phyloP scores from a whole-genome alignment of 1,139 yeast genomes.

The Scheffersomyces cryptocercus region DNA sequence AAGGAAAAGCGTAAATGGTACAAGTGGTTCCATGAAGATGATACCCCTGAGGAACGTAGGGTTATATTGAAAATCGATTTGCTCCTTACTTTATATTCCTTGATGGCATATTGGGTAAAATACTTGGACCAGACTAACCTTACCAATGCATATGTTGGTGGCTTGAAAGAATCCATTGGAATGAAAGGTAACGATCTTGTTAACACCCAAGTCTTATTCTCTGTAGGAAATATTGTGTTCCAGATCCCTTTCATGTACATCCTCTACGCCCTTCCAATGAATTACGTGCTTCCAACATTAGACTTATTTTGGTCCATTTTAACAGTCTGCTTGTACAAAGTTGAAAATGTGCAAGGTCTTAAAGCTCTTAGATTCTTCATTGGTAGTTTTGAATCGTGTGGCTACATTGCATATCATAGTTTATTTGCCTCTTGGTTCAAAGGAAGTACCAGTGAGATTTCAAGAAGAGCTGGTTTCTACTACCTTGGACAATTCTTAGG shows the following conservation, averaged over 20 bases:
- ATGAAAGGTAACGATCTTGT: slow-evolving; percentile 70
- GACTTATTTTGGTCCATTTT: slow-evolving; percentile 69
- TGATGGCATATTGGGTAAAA: slow-evolving; percentile 71
- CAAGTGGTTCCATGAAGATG: slow-evolving; percentile 63
- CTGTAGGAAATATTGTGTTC: slow-evolving; percentile 58
- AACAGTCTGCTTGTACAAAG: slow-evolving; percentile 56
- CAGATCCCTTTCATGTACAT: slow-evolving; percentile 52
- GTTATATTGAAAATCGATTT: slow-evolving; percentile 64
- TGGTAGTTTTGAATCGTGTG: slow-evolving; percentile 64
- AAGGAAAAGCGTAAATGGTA: slow-evolving; percentile 53
- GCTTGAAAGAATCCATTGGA: slow-evolving; percentile 57
- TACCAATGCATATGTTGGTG: slow-evolving; percentile 70
- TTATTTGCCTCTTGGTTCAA: slow-evolving; percentile 64
- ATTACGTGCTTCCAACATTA: slow-evolving; percentile 55
- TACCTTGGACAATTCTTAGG: slow-evolving; percentile 64
- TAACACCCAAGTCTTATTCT: slow-evolving; percentile 58
- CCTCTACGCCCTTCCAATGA: slow-evolving; percentile 51
- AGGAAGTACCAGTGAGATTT: slow-evolving; percentile 50
- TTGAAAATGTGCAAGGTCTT: slow-evolving; percentile 46
- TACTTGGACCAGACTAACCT: slow-evolving; percentile 62
- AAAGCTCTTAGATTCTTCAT: slow-evolving; percentile 61
- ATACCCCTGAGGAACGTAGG: slow-evolving; percentile 54
- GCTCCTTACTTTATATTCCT: slow-evolving; percentile 57
- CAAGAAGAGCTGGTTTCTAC: slow-evolving; percentile 61
- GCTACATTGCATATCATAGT: slow-evolving; percentile 61